Base-by-base conservation (phyloP, 345 rosid species). In the Boechera stricta region DNA sequence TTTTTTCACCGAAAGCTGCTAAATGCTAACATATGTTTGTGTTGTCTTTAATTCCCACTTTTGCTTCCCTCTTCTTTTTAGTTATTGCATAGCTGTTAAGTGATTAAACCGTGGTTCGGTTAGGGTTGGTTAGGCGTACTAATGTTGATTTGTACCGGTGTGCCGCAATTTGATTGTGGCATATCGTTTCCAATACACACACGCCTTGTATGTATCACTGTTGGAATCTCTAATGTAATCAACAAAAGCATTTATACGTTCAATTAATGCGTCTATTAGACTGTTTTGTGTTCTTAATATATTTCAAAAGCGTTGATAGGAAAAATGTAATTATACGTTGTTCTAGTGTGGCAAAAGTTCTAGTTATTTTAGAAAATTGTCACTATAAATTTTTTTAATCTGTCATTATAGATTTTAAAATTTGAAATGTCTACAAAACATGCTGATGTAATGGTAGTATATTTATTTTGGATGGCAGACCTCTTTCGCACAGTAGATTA, bases 161-260 rank as follows among this genome's bases (percentile, higher is more conserved):
- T 35, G 39, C 11, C 7, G 4, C 47, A 36, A 39, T 24, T 68
- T 13, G 38, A 53, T 68, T 26, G 21, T 6, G 16, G 16, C 11
- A 26, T 67, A 67, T 51, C 13, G 45, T 18, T 33, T 6, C 38
- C 26, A 10, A 28, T 61, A 49, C 48, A 71, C 59, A 49, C 48
- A 71, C 59, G 35, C 31, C 41, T 72, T 63, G 59, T 60, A 26
- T 24, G 49, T 72, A 60, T 36, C 58, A 47, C 44, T 44, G 64
- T 42, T 44, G 64, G 33, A 31, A 18, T 31, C 4, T 70, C 10
- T 42, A 31, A 15, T 13, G 33, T 44, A 54, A 28, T 39, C 52
- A 18, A 49, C 58, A 9, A 4, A 21, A 18, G 8, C 42, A 32
- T 32, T 32, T 32, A 1, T 65, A 48, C 16, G 70, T 42, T 12